Conservation (phyloP, 2,329 filamentous ascomycete species). For the Colletotrichum sp. region DNA sequence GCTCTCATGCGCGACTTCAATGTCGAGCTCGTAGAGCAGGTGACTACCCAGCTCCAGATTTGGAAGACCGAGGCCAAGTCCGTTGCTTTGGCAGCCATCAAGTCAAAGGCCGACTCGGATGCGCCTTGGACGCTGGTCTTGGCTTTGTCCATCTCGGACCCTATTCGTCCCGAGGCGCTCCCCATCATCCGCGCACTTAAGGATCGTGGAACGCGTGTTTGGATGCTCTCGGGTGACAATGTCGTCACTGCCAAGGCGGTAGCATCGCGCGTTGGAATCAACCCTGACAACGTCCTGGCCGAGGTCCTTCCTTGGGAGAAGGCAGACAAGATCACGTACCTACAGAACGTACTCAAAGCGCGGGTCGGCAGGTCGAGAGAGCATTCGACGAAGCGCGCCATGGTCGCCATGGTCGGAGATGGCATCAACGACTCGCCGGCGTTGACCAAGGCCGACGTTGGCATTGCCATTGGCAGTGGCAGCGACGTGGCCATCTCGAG, state of each 20-base stretch:
- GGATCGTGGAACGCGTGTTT: constrained; percentile 73
- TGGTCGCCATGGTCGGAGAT: constrained; percentile 85
- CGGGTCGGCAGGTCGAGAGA: constrained; percentile 22
- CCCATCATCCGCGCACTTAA: constrained; percentile 70
- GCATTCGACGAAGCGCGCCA: constrained; percentile 45
- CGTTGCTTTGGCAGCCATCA: constrained; percentile 62
- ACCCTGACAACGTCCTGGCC: constrained; percentile 76
- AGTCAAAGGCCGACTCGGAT: constrained; percentile 22
- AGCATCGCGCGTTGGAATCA: constrained; percentile 77
- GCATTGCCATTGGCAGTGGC: constrained; percentile 83
- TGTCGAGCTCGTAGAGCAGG: constrained; percentile 41
- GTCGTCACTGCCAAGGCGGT: constrained; percentile 83
- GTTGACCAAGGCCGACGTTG: constrained; percentile 79
- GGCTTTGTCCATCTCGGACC: constrained; percentile 80
- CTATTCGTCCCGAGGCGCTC: constrained; percentile 75
- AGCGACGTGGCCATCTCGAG: constrained; percentile 84
- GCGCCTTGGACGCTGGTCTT: constrained; percentile 59
- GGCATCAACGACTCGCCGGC: constrained; percentile 91
- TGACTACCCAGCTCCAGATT: constrained; percentile 44
- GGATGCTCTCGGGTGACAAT: constrained; percentile 95
- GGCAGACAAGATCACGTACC: constrained; percentile 70
- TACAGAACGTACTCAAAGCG: constrained; percentile 59
- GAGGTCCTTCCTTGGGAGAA: constrained; percentile 88
- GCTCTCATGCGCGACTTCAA: constrained; percentile 62
- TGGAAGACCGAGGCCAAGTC: constrained; percentile 72